These are phyloP conservation scores for Globisporangium spinosum DNA, from an alignment of 352 stramenopile genomes.

Conservation along the genomic window DNA sequence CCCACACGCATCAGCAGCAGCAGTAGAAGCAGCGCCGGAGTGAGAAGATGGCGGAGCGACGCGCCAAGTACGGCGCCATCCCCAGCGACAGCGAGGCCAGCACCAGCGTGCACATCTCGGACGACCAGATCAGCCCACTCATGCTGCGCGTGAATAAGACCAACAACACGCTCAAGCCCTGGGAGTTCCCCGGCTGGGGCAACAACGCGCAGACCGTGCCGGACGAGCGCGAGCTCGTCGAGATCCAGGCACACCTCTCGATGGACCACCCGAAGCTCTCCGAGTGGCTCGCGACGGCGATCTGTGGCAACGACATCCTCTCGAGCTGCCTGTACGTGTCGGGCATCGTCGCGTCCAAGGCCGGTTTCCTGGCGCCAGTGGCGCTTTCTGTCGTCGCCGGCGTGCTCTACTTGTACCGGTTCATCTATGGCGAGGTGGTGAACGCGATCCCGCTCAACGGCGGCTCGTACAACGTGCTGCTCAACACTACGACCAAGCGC, in stretches of 20 bases:
- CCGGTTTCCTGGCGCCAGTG: constrained; percentile 89
- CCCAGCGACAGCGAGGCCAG: constrained; percentile 31
- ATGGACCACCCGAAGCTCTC: constrained; percentile 84
- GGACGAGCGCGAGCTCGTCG: constrained; percentile 57
- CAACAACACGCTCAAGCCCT: constrained; percentile 67
- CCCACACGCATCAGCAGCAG: not conserved
- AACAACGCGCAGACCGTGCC: constrained; percentile 56
- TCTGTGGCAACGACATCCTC: constrained; percentile 95
- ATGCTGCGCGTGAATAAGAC: constrained; percentile 74
- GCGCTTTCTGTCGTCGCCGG: constrained; percentile 88
- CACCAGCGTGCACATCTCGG: constrained; percentile 27
- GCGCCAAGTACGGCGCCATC: constrained; percentile 58
- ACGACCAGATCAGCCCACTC: constrained; percentile 58
- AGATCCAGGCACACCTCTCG: constrained; percentile 74
- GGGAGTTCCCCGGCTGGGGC: constrained; percentile 86
- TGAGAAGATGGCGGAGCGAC: constrained; percentile 34
- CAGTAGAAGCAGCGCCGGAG: constrained; percentile 23
- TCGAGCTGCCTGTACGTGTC: constrained; percentile 91
- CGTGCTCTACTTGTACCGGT: constrained; percentile 87
- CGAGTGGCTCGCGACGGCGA: constrained; percentile 92
- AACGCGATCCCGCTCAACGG: constrained; percentile 93
- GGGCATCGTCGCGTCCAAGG: constrained; percentile 79
- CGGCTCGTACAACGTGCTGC: constrained; percentile 94
- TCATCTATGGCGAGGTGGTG: constrained; percentile 94
- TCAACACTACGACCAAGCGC: constrained; percentile 94